A percentile compares a stretch with the other conserved stretches of the same genome.
Evolutionary conservation across 2,329 filamentous ascomycete species (phyloP).

Genomic region (Achaetomium macrosporum): DNA sequence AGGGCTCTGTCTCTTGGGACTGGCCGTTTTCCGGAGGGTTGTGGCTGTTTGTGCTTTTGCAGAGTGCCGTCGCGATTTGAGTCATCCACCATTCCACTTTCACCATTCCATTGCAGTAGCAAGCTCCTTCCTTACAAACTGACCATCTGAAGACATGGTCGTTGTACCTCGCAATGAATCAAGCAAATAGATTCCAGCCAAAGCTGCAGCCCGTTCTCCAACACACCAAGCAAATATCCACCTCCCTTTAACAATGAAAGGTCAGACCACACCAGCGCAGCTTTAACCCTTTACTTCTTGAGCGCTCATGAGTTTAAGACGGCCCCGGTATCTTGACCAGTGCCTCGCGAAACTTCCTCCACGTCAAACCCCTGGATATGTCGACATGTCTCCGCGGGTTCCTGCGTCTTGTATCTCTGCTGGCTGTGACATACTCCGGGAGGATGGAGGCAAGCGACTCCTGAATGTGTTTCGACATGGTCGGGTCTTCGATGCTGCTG

Average conservation of each 20-base stretch:
- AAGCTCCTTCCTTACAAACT: too few relatives aligned
- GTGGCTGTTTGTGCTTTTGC: too few relatives aligned
- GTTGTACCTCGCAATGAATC: background rate
- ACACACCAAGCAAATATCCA: background rate
- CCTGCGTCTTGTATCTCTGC: conserved; percentile 3
- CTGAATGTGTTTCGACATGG: conserved; percentile 21
- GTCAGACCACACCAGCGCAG: background rate
- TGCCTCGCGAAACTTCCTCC: conserved; percentile 18
- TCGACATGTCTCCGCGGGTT: conserved; percentile 7
- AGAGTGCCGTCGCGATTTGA: too few relatives aligned
- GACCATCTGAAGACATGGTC: too few relatives aligned
- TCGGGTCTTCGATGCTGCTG: conserved; percentile 17
- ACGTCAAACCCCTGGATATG: conserved; percentile 15
- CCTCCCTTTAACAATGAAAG: background rate
- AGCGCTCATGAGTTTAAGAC: background rate
- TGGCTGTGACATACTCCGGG: conserved; percentile 13
- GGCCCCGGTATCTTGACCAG: conserved; percentile 11
- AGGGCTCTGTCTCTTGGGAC: too few relatives aligned
- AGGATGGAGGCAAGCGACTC: conserved; percentile 16
- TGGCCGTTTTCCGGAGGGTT: too few relatives aligned
- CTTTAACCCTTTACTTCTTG: background rate
- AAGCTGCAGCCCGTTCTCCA: background rate
- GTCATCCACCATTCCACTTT: too few relatives aligned
- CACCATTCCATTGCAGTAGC: too few relatives aligned
- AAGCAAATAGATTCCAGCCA: background rate